Evolutionary conservation across 2,329 filamentous ascomycete species (phyloP).

Genomic region (Pseudopyricularia cyperi): DNA sequence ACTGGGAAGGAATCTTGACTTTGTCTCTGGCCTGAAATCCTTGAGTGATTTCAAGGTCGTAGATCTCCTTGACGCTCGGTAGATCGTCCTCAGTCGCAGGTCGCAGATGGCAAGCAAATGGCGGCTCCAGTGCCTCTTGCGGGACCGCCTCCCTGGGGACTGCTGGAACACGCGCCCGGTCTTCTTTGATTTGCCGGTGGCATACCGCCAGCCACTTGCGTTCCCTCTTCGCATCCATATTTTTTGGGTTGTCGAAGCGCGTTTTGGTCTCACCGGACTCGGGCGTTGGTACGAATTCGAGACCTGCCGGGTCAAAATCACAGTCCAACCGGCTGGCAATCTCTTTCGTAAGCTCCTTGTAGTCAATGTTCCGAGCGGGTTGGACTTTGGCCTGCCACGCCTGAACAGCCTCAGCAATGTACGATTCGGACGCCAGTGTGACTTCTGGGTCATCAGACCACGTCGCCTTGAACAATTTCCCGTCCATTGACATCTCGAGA

Average conservation of each 20-base stretch:
- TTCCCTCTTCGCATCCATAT: background rate
- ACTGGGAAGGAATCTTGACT: constrained; percentile 8
- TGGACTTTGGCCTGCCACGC: background rate
- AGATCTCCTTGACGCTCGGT: constrained; percentile 22
- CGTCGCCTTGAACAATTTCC: constrained; percentile 4
- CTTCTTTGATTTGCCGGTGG: background rate
- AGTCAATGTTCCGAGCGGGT: background rate
- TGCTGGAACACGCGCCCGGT: background rate
- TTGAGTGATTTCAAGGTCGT: constrained; percentile 26
- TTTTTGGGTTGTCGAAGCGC: background rate
- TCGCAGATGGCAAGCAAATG: constrained; percentile 23
- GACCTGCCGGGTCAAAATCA: background rate
- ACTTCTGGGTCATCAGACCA: constrained; percentile 9
- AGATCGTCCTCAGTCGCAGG: constrained; percentile 16
- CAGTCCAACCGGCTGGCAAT: background rate
- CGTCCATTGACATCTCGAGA: constrained; percentile 1
- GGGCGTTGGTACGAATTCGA: background rate
- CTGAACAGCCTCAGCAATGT: background rate
- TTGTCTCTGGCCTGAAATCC: constrained; percentile 19
- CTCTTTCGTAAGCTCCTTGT: background rate
- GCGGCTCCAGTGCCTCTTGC: constrained; percentile 2
- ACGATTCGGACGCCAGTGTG: background rate
- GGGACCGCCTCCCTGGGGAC: background rate
- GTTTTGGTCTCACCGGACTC: background rate
- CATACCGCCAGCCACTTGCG: background rate